phyloP scores from a whole-genome alignment of 495 filamentous ascomycete species.

The Aspergillus kassunensis region DNA sequence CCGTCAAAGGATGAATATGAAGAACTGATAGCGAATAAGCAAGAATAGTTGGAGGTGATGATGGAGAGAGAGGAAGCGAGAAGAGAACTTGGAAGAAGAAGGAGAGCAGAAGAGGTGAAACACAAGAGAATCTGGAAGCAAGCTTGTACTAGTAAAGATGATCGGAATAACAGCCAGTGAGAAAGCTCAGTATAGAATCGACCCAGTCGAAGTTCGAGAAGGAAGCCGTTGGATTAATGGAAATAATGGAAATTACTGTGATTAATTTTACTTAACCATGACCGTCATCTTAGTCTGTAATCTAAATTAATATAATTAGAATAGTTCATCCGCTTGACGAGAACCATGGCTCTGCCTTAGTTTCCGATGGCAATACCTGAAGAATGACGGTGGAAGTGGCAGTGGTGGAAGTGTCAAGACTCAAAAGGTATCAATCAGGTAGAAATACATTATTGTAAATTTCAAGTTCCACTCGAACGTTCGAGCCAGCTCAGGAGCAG shows the following conservation, averaged over 20 bases:
- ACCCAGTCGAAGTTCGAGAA: too few species aligned
- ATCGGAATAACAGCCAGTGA: slow-evolving; percentile 20
- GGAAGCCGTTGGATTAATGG: too few species aligned
- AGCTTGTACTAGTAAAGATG: slow-evolving; percentile 17
- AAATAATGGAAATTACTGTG: too few species aligned
- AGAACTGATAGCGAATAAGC: slow-evolving; percentile 18
- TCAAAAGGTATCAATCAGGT: too few species aligned
- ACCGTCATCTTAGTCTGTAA: too few species aligned
- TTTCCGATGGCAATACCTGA: too few species aligned
- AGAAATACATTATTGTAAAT: too few species aligned
- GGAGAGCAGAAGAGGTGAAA: slow-evolving; percentile 16
- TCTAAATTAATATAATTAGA: background rate
- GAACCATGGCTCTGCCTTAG: background rate
- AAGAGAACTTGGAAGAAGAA: slow-evolving; percentile 12
- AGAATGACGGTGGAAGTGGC: too few species aligned
- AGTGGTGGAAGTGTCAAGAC: too few species aligned
- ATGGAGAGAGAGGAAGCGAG: background rate
- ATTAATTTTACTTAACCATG: too few species aligned
- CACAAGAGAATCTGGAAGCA: slow-evolving; percentile 25
- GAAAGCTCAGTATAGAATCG: slow-evolving; percentile 20
- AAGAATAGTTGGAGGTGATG: background rate
- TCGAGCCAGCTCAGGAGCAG: too few species aligned
- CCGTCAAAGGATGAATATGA: slow-evolving; percentile 3
- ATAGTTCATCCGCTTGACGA: background rate
- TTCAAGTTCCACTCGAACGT: slow-evolving; percentile 21